Evolutionary conservation across 352 stramenopile species (phyloP).

Genomic region (Saprolegnia parasitica): DNA sequence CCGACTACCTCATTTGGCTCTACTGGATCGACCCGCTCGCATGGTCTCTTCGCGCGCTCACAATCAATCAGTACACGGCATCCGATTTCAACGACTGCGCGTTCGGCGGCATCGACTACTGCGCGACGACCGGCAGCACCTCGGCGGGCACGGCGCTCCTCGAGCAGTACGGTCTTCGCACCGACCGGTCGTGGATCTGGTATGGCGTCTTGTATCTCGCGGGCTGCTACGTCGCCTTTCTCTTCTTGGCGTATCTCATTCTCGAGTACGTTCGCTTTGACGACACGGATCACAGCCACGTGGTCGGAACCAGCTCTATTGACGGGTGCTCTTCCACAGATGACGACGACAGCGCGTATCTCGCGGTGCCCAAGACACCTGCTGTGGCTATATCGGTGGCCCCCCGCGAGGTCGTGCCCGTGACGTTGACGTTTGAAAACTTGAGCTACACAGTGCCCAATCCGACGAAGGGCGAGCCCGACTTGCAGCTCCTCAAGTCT

Average conservation of each 20-base stretch:
- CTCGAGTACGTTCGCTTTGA: conserved; percentile 20
- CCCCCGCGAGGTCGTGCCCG: conserved; percentile 37
- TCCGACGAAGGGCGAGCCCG: conserved; percentile 34
- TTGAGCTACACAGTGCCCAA: conserved; percentile 44
- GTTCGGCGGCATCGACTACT: conserved; percentile 44
- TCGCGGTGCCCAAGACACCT: neutral
- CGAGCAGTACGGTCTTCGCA: conserved; percentile 41
- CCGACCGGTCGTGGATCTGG: conserved; percentile 41
- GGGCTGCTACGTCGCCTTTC: conserved; percentile 47
- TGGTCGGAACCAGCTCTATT: too few relatives aligned
- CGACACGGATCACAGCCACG: too few relatives aligned
- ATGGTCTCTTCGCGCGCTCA: conserved; percentile 45
- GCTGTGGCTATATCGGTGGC: neutral
- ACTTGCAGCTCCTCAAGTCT: conserved; percentile 51
- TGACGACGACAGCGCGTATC: neutral
- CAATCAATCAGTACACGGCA: conserved; percentile 31
- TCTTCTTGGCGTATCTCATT: conserved; percentile 37
- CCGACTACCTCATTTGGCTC: conserved; percentile 55
- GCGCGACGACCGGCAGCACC: conserved; percentile 32
- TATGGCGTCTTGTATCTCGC: conserved; percentile 46
- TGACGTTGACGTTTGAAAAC: conserved; percentile 52
- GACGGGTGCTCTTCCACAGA: neutral
- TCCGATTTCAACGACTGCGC: conserved; percentile 36
- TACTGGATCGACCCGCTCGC: conserved; percentile 69
- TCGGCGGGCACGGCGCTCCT: conserved; percentile 50